These are phyloP conservation scores for Pseudoscleropodium purum DNA, from an alignment of 225 moss, liverwort and hornwort species.

Conservation along the genomic window DNA sequence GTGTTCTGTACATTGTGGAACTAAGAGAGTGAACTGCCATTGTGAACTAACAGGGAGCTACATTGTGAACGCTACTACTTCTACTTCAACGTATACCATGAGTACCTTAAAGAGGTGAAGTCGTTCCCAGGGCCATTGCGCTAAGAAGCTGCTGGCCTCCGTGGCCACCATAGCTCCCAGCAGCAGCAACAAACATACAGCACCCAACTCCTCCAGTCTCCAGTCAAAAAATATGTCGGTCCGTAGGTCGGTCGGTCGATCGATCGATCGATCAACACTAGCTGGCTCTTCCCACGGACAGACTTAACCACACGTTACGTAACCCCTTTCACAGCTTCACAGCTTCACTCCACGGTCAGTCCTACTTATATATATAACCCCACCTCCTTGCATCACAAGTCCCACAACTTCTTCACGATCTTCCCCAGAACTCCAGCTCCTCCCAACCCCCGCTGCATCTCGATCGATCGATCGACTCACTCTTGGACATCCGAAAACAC, in stretches of 20 bases:
- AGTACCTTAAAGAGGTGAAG: constrained; percentile 27
- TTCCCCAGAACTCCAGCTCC: neutral
- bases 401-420: neutral
- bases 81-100: neutral
- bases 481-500: neutral
- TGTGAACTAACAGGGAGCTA: neutral
- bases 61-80: neutral
- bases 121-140: constrained; percentile 47
- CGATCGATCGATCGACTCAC: neutral
- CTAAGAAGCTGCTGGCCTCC: constrained; percentile 14
- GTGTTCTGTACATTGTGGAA: too few species aligned
- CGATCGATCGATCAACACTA: neutral
- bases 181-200: neutral
- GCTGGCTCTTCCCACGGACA: neutral
- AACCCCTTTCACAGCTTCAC: neutral
- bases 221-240: neutral
- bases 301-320: neutral
- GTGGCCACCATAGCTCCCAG: constrained; percentile 24
- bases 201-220: neutral
- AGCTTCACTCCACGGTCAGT: neutral
- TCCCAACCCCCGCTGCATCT: neutral
- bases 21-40: too few species aligned
- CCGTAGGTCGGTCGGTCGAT: neutral
- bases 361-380: neutral
- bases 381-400: neutral